These are phyloP conservation scores for Dothistroma septosporum DNA, from an alignment of 2,329 filamentous ascomycete genomes.

Conservation along the genomic window DNA sequence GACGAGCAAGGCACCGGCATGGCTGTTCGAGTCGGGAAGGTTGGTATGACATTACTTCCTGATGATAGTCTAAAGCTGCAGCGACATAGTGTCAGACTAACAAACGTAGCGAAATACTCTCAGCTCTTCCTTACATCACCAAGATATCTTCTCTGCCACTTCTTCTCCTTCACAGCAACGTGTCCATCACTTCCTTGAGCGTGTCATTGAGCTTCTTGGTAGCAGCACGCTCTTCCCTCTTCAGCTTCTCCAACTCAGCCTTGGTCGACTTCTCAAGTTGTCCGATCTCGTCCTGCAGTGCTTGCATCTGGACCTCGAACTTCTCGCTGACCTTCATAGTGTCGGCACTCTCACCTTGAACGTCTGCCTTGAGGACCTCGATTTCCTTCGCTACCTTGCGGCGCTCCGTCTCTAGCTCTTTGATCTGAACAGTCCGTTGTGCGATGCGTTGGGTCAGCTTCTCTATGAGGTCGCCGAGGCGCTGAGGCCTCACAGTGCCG, in stretches of 20 bases:
- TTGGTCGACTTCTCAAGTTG: constrained; percentile 16
- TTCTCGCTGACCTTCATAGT: constrained; percentile 9
- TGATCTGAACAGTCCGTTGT: constrained; percentile 14
- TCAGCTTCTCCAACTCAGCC: constrained; percentile 20
- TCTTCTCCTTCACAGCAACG: background rate
- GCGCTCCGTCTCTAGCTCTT: constrained; percentile 16
- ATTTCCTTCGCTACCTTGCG: constrained; percentile 21
- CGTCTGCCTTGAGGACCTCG: constrained; percentile 12
- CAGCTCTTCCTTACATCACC: no score
- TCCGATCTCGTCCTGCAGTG: constrained; percentile 17
- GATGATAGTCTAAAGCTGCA: no score
- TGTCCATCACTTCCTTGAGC: constrained; percentile 18
- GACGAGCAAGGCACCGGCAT: no score
- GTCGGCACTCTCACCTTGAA: constrained; percentile 12
- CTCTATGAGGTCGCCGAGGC: constrained; percentile 22
- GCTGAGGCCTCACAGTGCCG: background rate
- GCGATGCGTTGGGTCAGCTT: constrained; percentile 14
- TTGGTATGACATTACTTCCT: no score
- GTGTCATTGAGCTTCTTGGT: constrained; percentile 20
- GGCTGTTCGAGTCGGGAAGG: no score
- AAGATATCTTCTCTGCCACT: no score
- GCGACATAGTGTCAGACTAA: no score
- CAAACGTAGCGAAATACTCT: no score
- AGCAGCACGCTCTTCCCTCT: constrained; percentile 16
- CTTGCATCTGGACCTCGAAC: constrained; percentile 15